Conservation (phyloP, 306 rosid genomes). For the Cotoneaster glaucophyllus region DNA sequence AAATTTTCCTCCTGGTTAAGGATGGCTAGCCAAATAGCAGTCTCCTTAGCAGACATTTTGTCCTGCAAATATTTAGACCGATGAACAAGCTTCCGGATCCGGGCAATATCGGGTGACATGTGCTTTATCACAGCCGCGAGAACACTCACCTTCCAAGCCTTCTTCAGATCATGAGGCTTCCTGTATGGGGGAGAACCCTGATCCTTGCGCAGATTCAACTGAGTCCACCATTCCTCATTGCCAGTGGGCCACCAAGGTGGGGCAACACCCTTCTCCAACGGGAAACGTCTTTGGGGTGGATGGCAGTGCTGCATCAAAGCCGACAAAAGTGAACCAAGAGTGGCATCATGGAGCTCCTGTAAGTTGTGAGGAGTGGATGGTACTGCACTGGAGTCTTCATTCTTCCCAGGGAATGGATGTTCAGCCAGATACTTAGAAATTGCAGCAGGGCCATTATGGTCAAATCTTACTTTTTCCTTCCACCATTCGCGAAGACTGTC, state of each 20-base stretch:
- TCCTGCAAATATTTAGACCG: conserved; percentile 87
- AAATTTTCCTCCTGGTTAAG: conserved; percentile 73
- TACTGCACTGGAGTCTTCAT: conserved; percentile 46
- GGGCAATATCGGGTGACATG: conserved; percentile 82
- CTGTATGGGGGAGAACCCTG: conserved; percentile 88
- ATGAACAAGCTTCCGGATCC: conserved; percentile 80
- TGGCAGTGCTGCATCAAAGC: conserved; percentile 93
- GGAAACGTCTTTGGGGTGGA: conserved; percentile 82
- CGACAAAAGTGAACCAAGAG: conserved; percentile 77
- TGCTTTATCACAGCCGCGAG: conserved; percentile 80
- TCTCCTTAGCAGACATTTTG: conserved; percentile 92
- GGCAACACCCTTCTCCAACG: conserved; percentile 69
- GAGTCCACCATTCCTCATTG: conserved; percentile 87
- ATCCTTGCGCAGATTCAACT: conserved; percentile 55
- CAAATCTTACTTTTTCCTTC: conserved; percentile 87
- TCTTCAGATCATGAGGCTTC: conserved; percentile 88
- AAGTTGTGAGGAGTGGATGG: conserved; percentile 74
- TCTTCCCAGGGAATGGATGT: conserved; percentile 45
- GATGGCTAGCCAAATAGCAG: conserved; percentile 82
- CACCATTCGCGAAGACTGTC: conserved; percentile 95
- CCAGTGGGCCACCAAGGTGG: conserved; percentile 97
- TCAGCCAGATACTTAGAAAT: conserved; percentile 69
- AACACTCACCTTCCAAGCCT: conserved; percentile 89
- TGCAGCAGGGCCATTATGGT: conserved; percentile 87
- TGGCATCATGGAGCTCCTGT: conserved; percentile 83